Percentiles rank a stretch among this genome's conserved stretches.
phyloP scores from a whole-genome alignment of 2,329 filamentous ascomycete genomes.

The Talaromyces albobiverticillius region DNA sequence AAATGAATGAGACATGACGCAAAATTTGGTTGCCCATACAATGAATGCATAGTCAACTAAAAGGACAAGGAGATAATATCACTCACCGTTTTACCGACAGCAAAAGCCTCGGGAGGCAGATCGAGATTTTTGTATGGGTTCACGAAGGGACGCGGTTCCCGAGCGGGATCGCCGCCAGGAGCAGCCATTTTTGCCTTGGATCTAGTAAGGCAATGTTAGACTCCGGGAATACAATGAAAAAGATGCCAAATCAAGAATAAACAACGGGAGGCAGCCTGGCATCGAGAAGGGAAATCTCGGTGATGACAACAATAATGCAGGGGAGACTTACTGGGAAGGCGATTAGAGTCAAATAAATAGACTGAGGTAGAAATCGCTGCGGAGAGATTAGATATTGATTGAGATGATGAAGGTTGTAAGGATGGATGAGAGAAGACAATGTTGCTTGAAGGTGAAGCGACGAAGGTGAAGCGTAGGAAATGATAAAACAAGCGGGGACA shows the following conservation, averaged over 20 bases:
- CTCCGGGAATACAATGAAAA: background rate
- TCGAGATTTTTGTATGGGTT: constrained; percentile 13
- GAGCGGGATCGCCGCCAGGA: constrained; percentile 9
- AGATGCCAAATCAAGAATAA: background rate
- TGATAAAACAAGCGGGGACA: no score
- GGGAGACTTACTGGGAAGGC: background rate
- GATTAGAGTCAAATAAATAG: background rate
- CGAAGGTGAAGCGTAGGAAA: no score
- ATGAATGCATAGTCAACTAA: background rate
- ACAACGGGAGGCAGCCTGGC: background rate
- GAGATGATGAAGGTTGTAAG: no score
- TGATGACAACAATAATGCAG: background rate
- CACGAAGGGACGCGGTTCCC: constrained; percentile 8
- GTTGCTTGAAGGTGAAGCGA: no score
- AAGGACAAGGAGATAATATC: background rate
- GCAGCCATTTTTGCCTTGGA: constrained; percentile 2
- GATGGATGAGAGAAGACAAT: no score
- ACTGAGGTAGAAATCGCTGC: no score
- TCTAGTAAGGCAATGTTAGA: background rate
- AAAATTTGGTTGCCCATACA: background rate
- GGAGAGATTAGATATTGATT: no score
- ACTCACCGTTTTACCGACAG: constrained; percentile 6
- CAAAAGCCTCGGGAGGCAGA: constrained; percentile 12
- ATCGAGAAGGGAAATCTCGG: background rate
- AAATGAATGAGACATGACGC: background rate